Evolutionary conservation across 352 stramenopile genomes (phyloP), one percentile per base, ranked within the genome.

Genomic region (Phytophthora palmivora): DNA sequence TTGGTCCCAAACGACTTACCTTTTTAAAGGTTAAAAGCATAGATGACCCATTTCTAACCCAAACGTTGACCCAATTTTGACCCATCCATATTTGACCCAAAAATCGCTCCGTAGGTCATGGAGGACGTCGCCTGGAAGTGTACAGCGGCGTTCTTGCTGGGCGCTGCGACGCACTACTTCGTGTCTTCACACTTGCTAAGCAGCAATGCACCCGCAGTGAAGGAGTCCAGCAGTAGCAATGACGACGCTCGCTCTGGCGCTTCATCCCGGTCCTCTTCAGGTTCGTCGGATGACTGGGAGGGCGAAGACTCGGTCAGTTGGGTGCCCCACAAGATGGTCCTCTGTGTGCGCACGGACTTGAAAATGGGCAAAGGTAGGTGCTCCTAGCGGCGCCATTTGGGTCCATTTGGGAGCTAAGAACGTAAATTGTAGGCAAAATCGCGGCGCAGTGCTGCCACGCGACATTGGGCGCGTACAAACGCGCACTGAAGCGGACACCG

Each of bases 361-460:
- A 95, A 93, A 68, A 99, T 99, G 96, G 92, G 92, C 67, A 98
- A 98, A 81, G 96, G 95, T 89, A 87, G 76, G 73, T 86, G 58
- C 87, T 30, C 34, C 2, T 26, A 41, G n/a, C 6, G 24, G 24
- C n/a, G 22, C 5, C 30, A 12, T 41, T 33, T 55, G 33, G 6
- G 24, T 28, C 3, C 6, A 28, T 6, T 6, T 28, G 3, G 6
- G 6, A 6, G 24, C 24, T 28, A 44, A 22, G 4, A 34, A 18
- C 14, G 39, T 42, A 10, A 34, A 19, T 9, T 26, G 21, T 50
- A 92, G 85, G 87, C 22, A 96, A 96, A 57, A 88, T 96, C 52
- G 87, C 87, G 10, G 87, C 87, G 21, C 87, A 96, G 67, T 94
- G 87, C 63, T 94, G 87, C 63, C 87, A 96, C 62, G 96, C 96